Base-by-base conservation (phyloP, 192 early-diverging fungal genomes). In the Backusella circina region DNA sequence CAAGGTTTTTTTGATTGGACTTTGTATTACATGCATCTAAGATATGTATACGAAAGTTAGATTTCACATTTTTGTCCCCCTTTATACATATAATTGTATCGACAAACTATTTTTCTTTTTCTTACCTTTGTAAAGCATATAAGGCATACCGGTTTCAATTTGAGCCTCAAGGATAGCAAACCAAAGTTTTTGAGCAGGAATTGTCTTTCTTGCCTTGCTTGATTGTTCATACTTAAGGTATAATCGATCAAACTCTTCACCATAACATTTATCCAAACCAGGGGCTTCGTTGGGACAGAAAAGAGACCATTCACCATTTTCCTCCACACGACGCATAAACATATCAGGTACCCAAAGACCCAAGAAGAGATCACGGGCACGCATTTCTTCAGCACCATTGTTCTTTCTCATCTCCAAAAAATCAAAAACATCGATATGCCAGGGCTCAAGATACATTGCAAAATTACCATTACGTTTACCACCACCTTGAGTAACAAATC, bases 1-100 rank as follows among this genome's bases (percentile, higher is more conserved):
- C 97, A 38, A 98, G 84, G 85, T 98, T 97, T 86, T 97, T 94
- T 86, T 98, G 97, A 87, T 98, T 98, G 35, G 94, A 96, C 87
- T 98, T 98, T 80, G 91, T 84, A 82, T 98, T 98, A 87, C 97
- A 98, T 38, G 97, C 91, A 86, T 98, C 97, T 86, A 78, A 26
- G 51, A 13, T 23, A 73, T 32, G 32, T 54, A 54, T 23, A 44
- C 41, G 2, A 9, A 21, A 26, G 8, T 57, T n/a, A 23, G 23
- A 57, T 26, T 23, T 18, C 18, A 57, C 16, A 41, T 7, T 61
- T 44, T 1, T 21, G 1, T 0, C 9, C 10, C 38, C 10, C 38
- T 2, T 13, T 8, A 72, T 7, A 16, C 35, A 36, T 7, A 57
- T 15, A n/a, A 32, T 31, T 71, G 38, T 39, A 57, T 13, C 38